Evolutionary conservation across 1,284 basidiomycete genomes (phyloP), one percentile per base, ranked within the genome.

Genomic region (Ustilago cynodontis): DNA sequence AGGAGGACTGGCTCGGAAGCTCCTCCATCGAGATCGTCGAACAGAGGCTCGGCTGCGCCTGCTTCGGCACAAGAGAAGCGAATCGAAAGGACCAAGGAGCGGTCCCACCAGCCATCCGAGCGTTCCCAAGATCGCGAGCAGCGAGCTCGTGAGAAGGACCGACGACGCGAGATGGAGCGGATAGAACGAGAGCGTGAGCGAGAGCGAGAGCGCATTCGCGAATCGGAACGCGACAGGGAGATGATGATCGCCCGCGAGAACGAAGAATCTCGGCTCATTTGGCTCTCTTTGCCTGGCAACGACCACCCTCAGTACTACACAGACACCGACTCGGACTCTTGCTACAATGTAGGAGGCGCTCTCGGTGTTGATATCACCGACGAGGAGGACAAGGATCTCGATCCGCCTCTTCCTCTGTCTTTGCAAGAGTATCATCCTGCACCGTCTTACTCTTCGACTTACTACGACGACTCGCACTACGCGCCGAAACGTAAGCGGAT

Each of bases 221-320:
- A 77, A 35, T 64, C 75, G 13, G 75, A 77, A 59, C 66, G 67
- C 16, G 67, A 78, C 33, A 31, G 67, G 3, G 72, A 75, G 50
- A 68, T 78, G 65, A 68, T 75, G 76, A 71, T 78, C 39, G 72
- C 71, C 13, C 71, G 71, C 24, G 71, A 78, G 54, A 75, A 78
- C 57, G 72, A 78, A 35, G 77, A 78, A 47, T 68, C 71, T 26
- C 66, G 77, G 24, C 69, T 78, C 35, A 75, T 75, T n/a, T 78
- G 77, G 77, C 72, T 78, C 18, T 80, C 78, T 1, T 31, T 82
- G 43, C 80, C 80, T 0, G 75, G 78, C 64, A 80, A 82, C 49
- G 80, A 82, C 29, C 78, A 82, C 35, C 78, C 75, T 3, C 67
- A 80, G 54, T 82, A 82, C 64, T 82, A 82, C 61, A 80, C 80